Base-by-base conservation (phyloP, 352 stramenopile species). In the Phytophthora meadii region DNA sequence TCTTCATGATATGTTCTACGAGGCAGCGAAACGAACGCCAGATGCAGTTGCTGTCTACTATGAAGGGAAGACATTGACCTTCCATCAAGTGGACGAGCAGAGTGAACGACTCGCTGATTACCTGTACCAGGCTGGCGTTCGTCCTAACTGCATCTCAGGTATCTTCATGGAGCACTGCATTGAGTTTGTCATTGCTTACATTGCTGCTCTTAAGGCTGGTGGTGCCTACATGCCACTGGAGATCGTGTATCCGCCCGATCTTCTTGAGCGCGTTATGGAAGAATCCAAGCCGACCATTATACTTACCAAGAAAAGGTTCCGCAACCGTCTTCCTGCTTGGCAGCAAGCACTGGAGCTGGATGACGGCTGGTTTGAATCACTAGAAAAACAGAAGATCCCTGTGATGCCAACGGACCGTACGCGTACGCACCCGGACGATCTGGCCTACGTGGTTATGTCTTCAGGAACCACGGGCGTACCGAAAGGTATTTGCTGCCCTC, bases 361-460 rank as follows among this genome's bases (percentile, higher is more conserved):
- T 40, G 60, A 79, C 27, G 77, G 80, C 22, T 89, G 82, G 80
- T 45, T 84, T 9, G 42, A 77, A 1, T 55, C 28, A 5, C 52
- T 91, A 4, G 46, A 48, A 9, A 34, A 55, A 1, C 70, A 56
- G 8, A 74, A 70, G 4, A 69, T 84, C 17, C 72, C 74, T 1
- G 37, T 54, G 5, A 90, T 94, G 81, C 83, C 83, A 1, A 39
- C 30, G 8, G 77, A 84, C 49, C 84, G 84, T n/a, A 79, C 74
- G n/a, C 69, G 70, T 12, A 88, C 82, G 10, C 79, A 88, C 11
- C 90, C 91, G 3, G 92, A 98, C 58, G 82, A 96, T 69, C 66
- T 98, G 45, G 90, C 90, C 3, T 98, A 98, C 70, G 84, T 97
- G 17, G 94, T 98, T 34, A 98, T 98, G 87, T 96, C 86, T 17